Conservation (phyloP, 805 yeast species). For the Blastobotrys mokoenaii region DNA sequence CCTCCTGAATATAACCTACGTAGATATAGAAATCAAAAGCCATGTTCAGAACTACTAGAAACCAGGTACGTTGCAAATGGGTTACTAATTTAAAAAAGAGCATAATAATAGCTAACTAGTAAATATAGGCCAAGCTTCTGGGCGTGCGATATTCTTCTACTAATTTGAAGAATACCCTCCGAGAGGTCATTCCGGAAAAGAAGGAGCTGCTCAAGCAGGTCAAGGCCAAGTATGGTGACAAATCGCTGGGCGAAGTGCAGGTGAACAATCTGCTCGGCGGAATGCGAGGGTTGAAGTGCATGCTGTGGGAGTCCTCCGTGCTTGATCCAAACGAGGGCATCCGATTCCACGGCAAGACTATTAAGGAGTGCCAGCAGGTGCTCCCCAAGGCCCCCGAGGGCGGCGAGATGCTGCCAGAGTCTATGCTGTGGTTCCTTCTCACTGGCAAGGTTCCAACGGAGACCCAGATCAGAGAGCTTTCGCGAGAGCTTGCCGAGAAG, state of each 20-base stretch:
- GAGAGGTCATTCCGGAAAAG: slow-evolving; percentile 37
- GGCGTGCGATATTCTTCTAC: slow-evolving; percentile 15
- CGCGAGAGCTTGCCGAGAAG: slow-evolving; percentile 73
- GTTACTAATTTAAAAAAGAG: too few relatives aligned
- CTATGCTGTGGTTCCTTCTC: slow-evolving; percentile 70
- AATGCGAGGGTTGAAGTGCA: slow-evolving; percentile 68
- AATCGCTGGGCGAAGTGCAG: slow-evolving; percentile 38
- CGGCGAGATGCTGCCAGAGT: slow-evolving; percentile 61
- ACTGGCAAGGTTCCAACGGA: slow-evolving; percentile 79
- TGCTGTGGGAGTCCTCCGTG: slow-evolving; percentile 75
- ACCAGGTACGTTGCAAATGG: too few relatives aligned
- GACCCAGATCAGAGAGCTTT: slow-evolving; percentile 59
- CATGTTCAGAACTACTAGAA: too few relatives aligned
- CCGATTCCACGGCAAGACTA: slow-evolving; percentile 69
- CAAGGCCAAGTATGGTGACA: slow-evolving; percentile 30
- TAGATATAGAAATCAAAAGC: too few relatives aligned
- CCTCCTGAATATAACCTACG: too few relatives aligned
- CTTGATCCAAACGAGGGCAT: slow-evolving; percentile 72
- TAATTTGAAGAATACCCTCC: slow-evolving; percentile 28
- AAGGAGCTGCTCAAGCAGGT: slow-evolving; percentile 34
- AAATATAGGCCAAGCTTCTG: neutral
- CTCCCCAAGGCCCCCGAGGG: slow-evolving; percentile 51
- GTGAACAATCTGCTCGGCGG: slow-evolving; percentile 52
- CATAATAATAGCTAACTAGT: too few relatives aligned
- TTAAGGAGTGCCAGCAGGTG: slow-evolving; percentile 57